Base-by-base conservation (phyloP, 2,329 filamentous ascomycete species). In the Dactylonectria estremocensis region DNA sequence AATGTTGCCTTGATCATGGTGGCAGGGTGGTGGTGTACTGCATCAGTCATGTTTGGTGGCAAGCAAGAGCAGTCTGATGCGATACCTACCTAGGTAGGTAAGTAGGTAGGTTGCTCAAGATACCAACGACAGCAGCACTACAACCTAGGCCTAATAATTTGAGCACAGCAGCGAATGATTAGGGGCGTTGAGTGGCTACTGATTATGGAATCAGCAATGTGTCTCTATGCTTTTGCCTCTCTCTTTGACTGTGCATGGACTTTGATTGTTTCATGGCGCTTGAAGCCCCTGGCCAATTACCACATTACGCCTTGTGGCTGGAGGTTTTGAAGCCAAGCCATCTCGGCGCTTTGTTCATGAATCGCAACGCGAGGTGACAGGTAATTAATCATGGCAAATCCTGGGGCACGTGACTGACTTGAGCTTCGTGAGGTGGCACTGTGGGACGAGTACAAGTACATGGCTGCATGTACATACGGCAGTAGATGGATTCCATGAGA, bases 251-350 rank as follows among this genome's bases (percentile, higher is more conserved):
- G 31, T n/a, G 9, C 11, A 14, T 5, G 33, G 16, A 31, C 2
- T 35, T 53, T 53, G 50, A 5, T 53, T 53, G 5, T 33, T 53
- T n/a, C n/a, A 14, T 5, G 14, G 31, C 13, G 14, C 5, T 11
- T 35, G 31, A 14, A 37, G 33, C 9, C 31, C 50, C 18, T 13
- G 2, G n/a, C 24, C 24, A 53, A 46, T 14, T 35, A 24, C 48
- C 18, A 33, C 54, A 64, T 64, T 53, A n/a, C 61, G 31, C 22
- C 3, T 54, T n/a, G 48, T 64, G 61, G 61, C 61, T 40, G 48
- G 53, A 61, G 16, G 31, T 11, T 49, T 9, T 35, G 16, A 10
- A 35, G 16, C 49, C 6, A 35, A 52, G 28, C 33, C 31, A 11
- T 18, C 13, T 8, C 16, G 13, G 28, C 14, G 28, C 49, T n/a